Percentiles rank a stretch among this genome's conserved stretches.
phyloP scores from a whole-genome alignment of 75 land plant genomes.

The Cunninghamia lanceolata region DNA sequence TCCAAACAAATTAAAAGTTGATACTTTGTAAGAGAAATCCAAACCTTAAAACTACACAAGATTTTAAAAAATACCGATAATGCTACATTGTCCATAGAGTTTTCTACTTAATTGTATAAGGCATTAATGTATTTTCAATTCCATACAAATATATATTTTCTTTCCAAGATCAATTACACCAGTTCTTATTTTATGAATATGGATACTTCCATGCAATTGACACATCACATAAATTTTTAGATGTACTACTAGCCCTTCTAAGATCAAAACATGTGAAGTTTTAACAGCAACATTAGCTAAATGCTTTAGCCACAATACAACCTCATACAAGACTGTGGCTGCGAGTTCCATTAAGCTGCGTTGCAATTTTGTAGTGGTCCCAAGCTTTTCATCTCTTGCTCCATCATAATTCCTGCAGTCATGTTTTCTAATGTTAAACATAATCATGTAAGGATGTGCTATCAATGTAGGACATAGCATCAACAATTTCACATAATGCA shows the following conservation, averaged over 20 bases:
- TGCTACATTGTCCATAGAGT: not conserved
- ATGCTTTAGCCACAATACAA: conserved; percentile 8
- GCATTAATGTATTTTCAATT: not conserved
- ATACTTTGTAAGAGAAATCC: not conserved
- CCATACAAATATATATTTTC: not conserved
- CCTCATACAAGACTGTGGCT: conserved; percentile 75
- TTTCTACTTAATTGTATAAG: not conserved
- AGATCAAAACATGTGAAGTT: not conserved
- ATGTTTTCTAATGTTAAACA: not conserved
- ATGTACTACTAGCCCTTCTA: not conserved
- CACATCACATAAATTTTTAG: not conserved
- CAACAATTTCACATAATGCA: conserved; percentile 3
- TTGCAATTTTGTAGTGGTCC: conserved; percentile 36
- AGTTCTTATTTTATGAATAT: not conserved
- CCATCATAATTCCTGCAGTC: conserved; percentile 46
- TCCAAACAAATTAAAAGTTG: not conserved
- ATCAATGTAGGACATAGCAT: not conserved
- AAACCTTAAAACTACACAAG: not conserved
- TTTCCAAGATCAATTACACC: not conserved
- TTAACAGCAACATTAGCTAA: not conserved
- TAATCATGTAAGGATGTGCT: not conserved
- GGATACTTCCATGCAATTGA: not conserved
- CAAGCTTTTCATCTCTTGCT: conserved; percentile 68
- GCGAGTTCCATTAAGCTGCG: conserved; percentile 73
- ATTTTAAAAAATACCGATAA: not conserved